Evolutionary conservation across 1,284 basidiomycete species (phyloP).

Genomic region (Xerocomus minutiporus): DNA sequence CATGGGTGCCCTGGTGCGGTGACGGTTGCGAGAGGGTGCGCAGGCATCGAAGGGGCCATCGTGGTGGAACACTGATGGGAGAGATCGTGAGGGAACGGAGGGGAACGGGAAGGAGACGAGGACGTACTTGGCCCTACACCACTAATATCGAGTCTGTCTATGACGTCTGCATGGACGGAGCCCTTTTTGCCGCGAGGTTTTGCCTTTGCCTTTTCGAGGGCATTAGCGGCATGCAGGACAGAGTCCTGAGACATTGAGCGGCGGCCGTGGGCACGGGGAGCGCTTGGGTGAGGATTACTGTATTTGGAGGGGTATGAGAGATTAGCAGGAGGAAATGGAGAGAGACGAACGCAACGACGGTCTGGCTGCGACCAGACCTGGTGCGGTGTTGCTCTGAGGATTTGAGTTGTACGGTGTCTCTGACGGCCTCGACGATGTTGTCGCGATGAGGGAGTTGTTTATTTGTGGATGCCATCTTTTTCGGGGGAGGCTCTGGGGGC

Average conservation of each 20-base stretch:
- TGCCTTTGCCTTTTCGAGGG: constrained; percentile 51
- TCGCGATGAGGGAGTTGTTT: constrained; percentile 32
- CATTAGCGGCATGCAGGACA: constrained; percentile 36
- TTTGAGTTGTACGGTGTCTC: constrained; percentile 55
- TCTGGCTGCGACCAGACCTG: constrained; percentile 46
- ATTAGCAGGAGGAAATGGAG: constrained; percentile 1
- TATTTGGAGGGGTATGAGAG: constrained; percentile 9
- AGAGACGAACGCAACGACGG: constrained; percentile 37
- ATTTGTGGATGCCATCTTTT: constrained; percentile 31
- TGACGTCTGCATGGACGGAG: constrained; percentile 64
- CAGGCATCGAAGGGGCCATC: constrained; percentile 87
- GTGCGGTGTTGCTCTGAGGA: constrained; percentile 37
- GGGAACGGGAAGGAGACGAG: neutral
- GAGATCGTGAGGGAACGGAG: constrained; percentile 10
- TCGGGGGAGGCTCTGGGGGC: constrained; percentile 40
- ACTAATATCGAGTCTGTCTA: constrained; percentile 60
- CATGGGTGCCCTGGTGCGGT: constrained; percentile 75
- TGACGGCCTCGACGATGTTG: constrained; percentile 56
- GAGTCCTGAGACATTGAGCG: constrained; percentile 73
- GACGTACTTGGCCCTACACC: constrained; percentile 72
- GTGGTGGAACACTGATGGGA: constrained; percentile 72
- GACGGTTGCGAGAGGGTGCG: constrained; percentile 78
- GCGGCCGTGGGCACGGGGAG: constrained; percentile 41
- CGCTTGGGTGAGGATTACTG: constrained; percentile 21
- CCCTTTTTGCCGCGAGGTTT: constrained; percentile 61